Evolutionary conservation across 2,329 filamentous ascomycete genomes (phyloP), one percentile per base, ranked within the genome.

Genomic region (Calonectria ilicicola): DNA sequence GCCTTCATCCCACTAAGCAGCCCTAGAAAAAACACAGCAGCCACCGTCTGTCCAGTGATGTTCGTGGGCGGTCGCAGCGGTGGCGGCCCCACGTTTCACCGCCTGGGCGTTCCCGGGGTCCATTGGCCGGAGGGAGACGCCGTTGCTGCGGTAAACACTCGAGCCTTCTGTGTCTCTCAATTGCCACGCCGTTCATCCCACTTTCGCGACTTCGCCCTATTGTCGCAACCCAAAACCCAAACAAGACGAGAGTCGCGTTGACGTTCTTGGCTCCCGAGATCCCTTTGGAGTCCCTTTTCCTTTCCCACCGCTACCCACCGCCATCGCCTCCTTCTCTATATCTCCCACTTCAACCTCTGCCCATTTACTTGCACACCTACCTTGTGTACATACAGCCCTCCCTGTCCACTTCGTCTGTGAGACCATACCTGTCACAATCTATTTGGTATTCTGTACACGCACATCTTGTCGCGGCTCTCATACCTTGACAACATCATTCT

Each of bases 131-230:
- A 44, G 56, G 14, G 32, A 64, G 67, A 47, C 60, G 47, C 51
- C 79, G 80, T 82, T 82, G 80, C 80, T 82, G 78, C 79, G 80
- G 80, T 78, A 82, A 82, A 82, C 79, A 78, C 70, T 73, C 74
- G 69, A 68, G 60, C 71, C 66, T 44, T 42, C 35, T 56, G 40
- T 66, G 69, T 70, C 44, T 70, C 70, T 35, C 32, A 35, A 63
- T 65, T 62, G 46, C 49, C 47, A 66, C 66, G 68, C 56, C 58
- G 47, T 68, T 72, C 72, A 77, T 68, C 73, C 71, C 69, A 42
- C 70, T 35, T 67, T 29, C 44, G 23, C 32, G 60, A 21, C 10
- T 60, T 60, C 42, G 27, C 63, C 38, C 53, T 49, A 40, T 12
- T 42, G 40, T 62, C 65, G 58, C 47, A 69, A 60, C 60, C 46